Evolutionary conservation across 140 eudicot species (phyloP).

Genomic region (Bidens hawaiensis): DNA sequence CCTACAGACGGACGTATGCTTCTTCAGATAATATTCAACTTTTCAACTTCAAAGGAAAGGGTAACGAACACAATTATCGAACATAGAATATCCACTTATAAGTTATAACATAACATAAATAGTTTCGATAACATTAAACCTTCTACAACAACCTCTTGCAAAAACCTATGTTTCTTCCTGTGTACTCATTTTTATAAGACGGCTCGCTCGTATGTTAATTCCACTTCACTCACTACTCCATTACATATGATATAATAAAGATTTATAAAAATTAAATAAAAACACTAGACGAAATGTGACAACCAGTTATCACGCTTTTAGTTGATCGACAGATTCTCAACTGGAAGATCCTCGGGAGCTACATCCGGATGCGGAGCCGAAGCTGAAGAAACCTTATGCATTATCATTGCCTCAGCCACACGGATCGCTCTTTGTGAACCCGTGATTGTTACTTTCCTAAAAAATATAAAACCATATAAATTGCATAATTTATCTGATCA

Average conservation of each 20-base stretch:
- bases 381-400: slow-evolving; percentile 65
- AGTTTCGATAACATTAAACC: neutral
- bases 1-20: no score
- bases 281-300: neutral
- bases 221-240: neutral
- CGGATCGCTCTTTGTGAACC: slow-evolving; percentile 83
- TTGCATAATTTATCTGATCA: neutral
- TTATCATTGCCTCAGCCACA: slow-evolving; percentile 82
- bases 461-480: neutral
- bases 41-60: neutral
- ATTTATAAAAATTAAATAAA: neutral
- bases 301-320: neutral
- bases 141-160: neutral
- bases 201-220: neutral
- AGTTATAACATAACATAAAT: neutral
- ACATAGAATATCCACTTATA: neutral
- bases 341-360: slow-evolving; percentile 21
- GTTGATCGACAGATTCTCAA: neutral
- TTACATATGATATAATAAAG: neutral
- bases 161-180: neutral
- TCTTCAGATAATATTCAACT: no score
- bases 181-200: neutral
- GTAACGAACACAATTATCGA: neutral
- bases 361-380: slow-evolving; percentile 24
- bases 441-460: slow-evolving; percentile 88